Percentiles rank a stretch among this genome's conserved stretches.
phyloP scores from a whole-genome alignment of 2,329 filamentous ascomycete genomes.

The Sclerotinia borealis region DNA sequence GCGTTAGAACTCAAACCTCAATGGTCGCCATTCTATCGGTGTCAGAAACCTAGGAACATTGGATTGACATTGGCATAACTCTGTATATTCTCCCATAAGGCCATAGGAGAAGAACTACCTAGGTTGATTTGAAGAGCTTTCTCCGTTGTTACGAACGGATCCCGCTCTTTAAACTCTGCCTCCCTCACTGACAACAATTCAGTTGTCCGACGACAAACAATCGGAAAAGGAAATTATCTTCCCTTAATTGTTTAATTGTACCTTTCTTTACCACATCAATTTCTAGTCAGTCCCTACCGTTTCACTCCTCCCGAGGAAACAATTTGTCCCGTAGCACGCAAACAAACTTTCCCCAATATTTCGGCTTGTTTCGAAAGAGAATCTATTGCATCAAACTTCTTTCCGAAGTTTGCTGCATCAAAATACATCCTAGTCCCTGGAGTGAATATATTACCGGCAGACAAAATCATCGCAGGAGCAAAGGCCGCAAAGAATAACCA shows the following conservation, averaged over 20 bases:
- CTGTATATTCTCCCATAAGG: neutral
- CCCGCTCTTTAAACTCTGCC: neutral
- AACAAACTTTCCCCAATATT: neutral
- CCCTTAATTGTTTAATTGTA: neutral
- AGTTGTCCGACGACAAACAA: neutral
- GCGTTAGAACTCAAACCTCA: neutral
- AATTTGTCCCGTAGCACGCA: neutral
- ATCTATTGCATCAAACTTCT: neutral
- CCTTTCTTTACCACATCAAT: neutral
- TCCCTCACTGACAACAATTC: neutral
- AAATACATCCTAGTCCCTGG: neutral
- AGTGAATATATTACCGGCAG: neutral
- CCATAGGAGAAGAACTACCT: neutral
- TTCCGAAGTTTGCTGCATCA: neutral
- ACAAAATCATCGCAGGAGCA: neutral
- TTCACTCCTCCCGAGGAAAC: neutral
- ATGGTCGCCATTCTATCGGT: neutral
- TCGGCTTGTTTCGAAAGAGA: neutral
- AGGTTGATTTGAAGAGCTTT: neutral
- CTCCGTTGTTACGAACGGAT: neutral
- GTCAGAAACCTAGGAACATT: neutral
- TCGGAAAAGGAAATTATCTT: neutral
- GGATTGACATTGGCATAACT: too few relatives aligned
- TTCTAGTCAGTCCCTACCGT: neutral
- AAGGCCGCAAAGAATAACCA: neutral